Evolutionary conservation across 352 stramenopile genomes (phyloP).

Genomic region (Phytophthora colocasiae): DNA sequence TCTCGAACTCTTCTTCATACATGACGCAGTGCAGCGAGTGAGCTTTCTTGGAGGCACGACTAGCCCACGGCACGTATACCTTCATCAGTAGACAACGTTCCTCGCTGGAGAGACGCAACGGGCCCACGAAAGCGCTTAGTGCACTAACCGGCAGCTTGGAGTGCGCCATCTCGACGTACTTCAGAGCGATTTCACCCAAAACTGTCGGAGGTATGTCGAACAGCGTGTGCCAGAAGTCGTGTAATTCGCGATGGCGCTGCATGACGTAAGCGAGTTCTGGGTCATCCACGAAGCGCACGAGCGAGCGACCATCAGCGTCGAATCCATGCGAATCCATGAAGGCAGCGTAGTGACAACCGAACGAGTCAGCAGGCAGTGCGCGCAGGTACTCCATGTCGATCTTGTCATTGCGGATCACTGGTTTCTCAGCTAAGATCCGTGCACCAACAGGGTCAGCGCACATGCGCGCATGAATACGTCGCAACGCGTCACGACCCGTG

Average conservation of each 20-base stretch:
- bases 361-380: constrained; percentile 76
- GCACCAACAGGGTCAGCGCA: constrained; percentile 81
- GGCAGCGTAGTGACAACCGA: constrained; percentile 90
- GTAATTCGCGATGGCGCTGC: constrained; percentile 92
- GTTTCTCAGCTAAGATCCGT: constrained; percentile 90
- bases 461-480: constrained; percentile 88
- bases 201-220: constrained; percentile 95
- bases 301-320: constrained; percentile 86
- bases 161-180: constrained; percentile 98
- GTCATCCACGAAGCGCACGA: constrained; percentile 93
- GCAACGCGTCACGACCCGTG: constrained; percentile 90
- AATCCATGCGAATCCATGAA: constrained; percentile 95
- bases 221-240: constrained; percentile 98
- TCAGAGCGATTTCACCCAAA: constrained; percentile 96
- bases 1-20: constrained; percentile 97
- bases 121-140: constrained; percentile 92
- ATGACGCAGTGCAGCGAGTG: constrained; percentile 93
- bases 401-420: constrained; percentile 75
- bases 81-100: constrained; percentile 84
- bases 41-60: constrained; percentile 70
- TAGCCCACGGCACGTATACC: constrained; percentile 96
- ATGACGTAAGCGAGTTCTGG: constrained; percentile 97
- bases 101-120: constrained; percentile 73
- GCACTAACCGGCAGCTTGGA: constrained; percentile 94
- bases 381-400: constrained; percentile 81